Conservation (phyloP, 176 grass and related monocot genomes). For the Bothriochloa decipiens region DNA sequence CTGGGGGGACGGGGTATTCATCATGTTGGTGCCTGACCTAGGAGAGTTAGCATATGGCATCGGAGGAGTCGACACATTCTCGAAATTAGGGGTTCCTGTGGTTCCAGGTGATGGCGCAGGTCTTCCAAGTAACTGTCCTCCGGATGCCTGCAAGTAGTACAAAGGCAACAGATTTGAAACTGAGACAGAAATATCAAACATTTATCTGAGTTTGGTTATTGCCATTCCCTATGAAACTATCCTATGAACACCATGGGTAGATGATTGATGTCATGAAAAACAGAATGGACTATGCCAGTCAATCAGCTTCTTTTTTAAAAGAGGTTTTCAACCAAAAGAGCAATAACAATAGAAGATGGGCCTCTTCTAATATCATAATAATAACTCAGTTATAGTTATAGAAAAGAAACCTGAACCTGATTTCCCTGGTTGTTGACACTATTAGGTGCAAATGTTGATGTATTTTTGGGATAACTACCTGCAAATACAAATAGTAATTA, state of each 20-base stretch:
- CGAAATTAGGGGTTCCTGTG: slow-evolving; percentile 64
- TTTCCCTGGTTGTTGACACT: slow-evolving; percentile 56
- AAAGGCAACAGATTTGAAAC: slow-evolving; percentile 21
- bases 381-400: slow-evolving; percentile 19
- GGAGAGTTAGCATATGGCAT: slow-evolving; percentile 91
- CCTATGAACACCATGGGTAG: neutral
- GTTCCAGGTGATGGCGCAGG: slow-evolving; percentile 81
- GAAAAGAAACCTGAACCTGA: slow-evolving; percentile 71
- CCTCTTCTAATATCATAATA: slow-evolving; percentile 28
- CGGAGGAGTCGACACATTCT: slow-evolving; percentile 91
- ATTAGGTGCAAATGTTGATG: slow-evolving; percentile 62
- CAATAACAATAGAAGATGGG: slow-evolving; percentile 15
- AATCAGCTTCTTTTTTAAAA: neutral
- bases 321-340: slow-evolving; percentile 32
- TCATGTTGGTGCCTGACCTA: slow-evolving; percentile 81
- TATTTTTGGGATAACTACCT: slow-evolving; percentile 72
- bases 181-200: slow-evolving; percentile 11
- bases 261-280: slow-evolving; percentile 25
- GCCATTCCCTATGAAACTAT: slow-evolving; percentile 12
- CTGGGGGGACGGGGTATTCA: slow-evolving; percentile 86
- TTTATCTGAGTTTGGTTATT: slow-evolving; percentile 2
- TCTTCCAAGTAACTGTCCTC: slow-evolving; percentile 72
- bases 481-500: slow-evolving; percentile 46
- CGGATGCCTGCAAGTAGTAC: slow-evolving; percentile 64
- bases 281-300: slow-evolving; percentile 9